Evolutionary conservation across 2,329 filamentous ascomycete species (phyloP), one percentile per base, ranked within the genome.

Genomic region (Stromatinia cepivora): DNA sequence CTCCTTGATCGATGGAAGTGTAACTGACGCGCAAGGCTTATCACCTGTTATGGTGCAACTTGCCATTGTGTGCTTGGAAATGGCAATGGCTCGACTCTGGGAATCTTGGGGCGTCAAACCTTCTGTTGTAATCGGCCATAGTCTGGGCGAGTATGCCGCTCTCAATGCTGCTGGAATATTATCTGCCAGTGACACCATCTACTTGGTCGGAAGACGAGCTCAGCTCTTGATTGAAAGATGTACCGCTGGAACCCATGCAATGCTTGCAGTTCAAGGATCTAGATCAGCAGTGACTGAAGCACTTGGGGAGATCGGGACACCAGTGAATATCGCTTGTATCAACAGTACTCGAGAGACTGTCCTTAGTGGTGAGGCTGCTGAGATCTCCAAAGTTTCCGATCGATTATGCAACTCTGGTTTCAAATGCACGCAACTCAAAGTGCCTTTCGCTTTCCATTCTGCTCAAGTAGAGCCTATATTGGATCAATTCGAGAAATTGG

Each of bases 111-210:
- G 54, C 3, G 25, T 69, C 48, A 66, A 66, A 13, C 67, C 67
- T 17, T 66, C 67, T 10, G 46, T 66, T 74, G 81, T 92, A 42
- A 90, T 90, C 67, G 90, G 67, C 17, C 67, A 69, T 15, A 69
- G 67, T 52, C 53, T 69, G 22, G 67, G 67, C 17, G 67, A 69
- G 78, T 92, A 92, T 74, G 89, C 90, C 45, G 90, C 90, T 50
- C 85, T 92, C 15, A 84, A 90, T 74, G 84, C 88, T 45, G 88
- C 90, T 67, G 90, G 89, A 63, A 89, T 92, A 20, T 81, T 92
- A 39, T 90, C 88, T 28, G 87, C 86, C 45, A 87, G 86, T 74
- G 90, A 92, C 76, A 87, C 90, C 77, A 85, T 94, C 65, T 89
- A 88, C 72, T 82, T 93, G 1, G 90, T 93, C 17, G 90, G 90